Percentiles rank a stretch among this genome's conserved stretches.
Conservation (phyloP, 352 stramenopile species). For the Phytophthora vignae region DNA sequence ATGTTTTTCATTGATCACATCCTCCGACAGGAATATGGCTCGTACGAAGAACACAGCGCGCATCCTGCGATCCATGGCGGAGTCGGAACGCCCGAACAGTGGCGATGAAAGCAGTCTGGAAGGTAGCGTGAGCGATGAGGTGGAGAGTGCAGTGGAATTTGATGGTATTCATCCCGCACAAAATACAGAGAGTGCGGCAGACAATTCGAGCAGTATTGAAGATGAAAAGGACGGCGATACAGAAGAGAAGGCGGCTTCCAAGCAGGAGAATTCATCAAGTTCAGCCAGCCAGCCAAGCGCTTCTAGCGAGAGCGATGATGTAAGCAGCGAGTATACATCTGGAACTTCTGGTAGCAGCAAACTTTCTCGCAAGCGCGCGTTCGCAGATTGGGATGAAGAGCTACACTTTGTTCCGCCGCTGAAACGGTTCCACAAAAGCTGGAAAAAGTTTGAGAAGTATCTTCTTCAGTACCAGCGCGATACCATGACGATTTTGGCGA, state of each 20-base stretch:
- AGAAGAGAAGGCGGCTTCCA: neutral
- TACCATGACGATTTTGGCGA: neutral
- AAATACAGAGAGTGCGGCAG: neutral
- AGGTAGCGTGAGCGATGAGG: neutral
- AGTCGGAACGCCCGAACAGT: neutral
- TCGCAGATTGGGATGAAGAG: neutral
- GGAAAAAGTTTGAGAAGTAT: slow-evolving; percentile 1
- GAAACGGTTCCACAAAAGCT: slow-evolving; percentile 1
- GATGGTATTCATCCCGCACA: neutral
- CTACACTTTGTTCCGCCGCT: neutral
- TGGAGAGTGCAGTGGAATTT: neutral
- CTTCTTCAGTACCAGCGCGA: neutral
- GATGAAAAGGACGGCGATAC: neutral
- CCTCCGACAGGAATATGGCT: neutral
- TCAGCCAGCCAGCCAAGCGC: neutral
- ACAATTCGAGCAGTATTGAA: neutral
- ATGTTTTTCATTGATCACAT: neutral
- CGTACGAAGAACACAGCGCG: neutral
- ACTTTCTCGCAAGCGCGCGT: neutral
- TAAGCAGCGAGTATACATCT: neutral
- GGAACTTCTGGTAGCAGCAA: neutral
- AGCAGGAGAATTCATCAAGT: neutral
- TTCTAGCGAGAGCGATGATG: neutral
- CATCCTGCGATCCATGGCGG: neutral
- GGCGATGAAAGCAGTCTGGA: neutral